phyloP scores from a whole-genome alignment of 164 flowering plant genomes.

The Kingdonia uniflora region DNA sequence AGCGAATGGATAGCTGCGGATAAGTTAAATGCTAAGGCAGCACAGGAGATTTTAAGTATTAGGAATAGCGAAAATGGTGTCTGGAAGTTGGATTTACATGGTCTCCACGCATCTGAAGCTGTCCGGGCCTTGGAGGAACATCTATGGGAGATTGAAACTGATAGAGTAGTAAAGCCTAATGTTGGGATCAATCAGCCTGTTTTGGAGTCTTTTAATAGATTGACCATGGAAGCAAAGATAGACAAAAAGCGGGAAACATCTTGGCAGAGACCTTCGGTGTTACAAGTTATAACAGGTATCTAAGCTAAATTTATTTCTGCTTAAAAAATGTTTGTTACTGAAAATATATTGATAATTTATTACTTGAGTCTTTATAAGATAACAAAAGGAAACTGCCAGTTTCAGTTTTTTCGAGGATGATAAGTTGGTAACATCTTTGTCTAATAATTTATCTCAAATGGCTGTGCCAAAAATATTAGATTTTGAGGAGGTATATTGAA shows the following conservation, averaged over 20 bases:
- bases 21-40: slow-evolving; percentile 59
- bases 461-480: too few species aligned
- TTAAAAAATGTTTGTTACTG: too few species aligned
- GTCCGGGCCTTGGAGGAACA: slow-evolving; percentile 50
- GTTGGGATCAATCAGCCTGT: slow-evolving; percentile 9
- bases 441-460: too few species aligned
- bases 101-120: slow-evolving; percentile 92
- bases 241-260: slow-evolving; percentile 19
- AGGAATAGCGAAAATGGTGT: slow-evolving; percentile 46
- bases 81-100: slow-evolving; percentile 93
- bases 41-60: slow-evolving; percentile 48
- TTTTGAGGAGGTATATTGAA: too few species aligned
- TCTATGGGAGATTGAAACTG: slow-evolving; percentile 48
- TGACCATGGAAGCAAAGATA: slow-evolving; percentile 11
- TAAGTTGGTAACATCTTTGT: too few species aligned
- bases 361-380: too few species aligned
- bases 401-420: too few species aligned
- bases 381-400: too few species aligned
- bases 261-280: slow-evolving; percentile 28
- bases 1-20: slow-evolving; percentile 61
- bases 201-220: slow-evolving; percentile 13
- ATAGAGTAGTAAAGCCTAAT: slow-evolving; percentile 12
- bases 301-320: too few species aligned
- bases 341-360: too few species aligned
- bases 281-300: slow-evolving; percentile 85